phyloP scores from a whole-genome alignment of 2,329 filamentous ascomycete species.

The Onygenales sp. region DNA sequence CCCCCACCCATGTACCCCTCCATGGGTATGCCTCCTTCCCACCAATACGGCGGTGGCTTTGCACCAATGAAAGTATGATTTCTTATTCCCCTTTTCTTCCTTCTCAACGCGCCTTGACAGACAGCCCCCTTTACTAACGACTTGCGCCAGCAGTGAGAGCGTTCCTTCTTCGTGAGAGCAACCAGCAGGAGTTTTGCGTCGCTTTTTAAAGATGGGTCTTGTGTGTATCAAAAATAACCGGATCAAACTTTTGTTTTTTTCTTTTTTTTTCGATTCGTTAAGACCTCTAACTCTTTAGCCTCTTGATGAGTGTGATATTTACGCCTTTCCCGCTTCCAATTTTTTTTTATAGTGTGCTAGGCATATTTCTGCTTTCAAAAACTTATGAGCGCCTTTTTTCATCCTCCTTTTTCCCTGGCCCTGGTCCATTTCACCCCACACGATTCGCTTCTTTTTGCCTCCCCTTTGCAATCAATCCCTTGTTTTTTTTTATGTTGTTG shows the following conservation, averaged over 20 bases:
- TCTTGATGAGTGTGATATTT: conserved; percentile 33
- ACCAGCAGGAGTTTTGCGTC: conserved; percentile 35
- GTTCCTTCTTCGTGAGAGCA: conserved; percentile 30
- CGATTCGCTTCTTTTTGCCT: neutral
- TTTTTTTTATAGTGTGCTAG: neutral
- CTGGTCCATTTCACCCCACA: no score
- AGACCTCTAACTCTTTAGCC: conserved; percentile 24
- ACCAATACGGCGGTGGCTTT: conserved; percentile 54
- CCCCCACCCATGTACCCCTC: conserved; percentile 63
- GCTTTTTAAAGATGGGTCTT: conserved; percentile 30
- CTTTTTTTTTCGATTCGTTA: neutral
- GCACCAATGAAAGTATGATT: conserved; percentile 55
- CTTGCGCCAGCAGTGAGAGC: conserved; percentile 23
- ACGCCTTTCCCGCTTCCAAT: conserved; percentile 5
- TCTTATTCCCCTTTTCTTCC: neutral
- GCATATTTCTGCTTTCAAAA: neutral
- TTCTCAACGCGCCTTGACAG: neutral
- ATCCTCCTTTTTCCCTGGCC: no score
- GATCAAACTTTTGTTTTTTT: neutral
- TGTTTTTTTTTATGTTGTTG: neutral
- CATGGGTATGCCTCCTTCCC: conserved; percentile 57
- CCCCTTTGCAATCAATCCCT: neutral
- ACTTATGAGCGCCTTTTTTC: conserved; percentile 1
- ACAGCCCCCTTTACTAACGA: conserved; percentile 11
- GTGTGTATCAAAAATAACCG: conserved; percentile 21